These are phyloP conservation scores for Saturnispora halmiae DNA, from an alignment of 805 yeast species.

Conservation along the genomic window DNA sequence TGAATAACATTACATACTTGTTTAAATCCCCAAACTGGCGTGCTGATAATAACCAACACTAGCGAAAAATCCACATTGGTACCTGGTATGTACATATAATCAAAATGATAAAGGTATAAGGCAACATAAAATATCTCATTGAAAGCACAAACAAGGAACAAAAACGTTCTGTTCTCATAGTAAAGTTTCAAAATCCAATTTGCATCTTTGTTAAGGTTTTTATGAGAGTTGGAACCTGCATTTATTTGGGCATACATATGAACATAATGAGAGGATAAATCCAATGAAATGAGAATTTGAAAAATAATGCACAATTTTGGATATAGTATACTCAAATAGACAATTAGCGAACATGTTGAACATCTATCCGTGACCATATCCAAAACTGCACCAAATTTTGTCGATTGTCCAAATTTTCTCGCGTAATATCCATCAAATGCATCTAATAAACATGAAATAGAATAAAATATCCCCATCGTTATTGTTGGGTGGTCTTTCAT, in stretches of 20 bases:
- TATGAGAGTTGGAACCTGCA: slow-evolving; percentile 75
- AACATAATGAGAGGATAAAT: slow-evolving; percentile 91
- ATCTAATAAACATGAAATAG: slow-evolving; percentile 83
- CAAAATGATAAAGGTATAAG: slow-evolving; percentile 66
- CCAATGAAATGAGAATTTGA: slow-evolving; percentile 79
- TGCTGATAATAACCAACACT: slow-evolving; percentile 40
- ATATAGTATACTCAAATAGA: slow-evolving; percentile 72
- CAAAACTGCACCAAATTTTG: slow-evolving; percentile 89
- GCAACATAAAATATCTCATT: slow-evolving; percentile 93
- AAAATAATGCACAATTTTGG: slow-evolving; percentile 62
- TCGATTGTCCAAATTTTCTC: slow-evolving; percentile 76
- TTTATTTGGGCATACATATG: slow-evolving; percentile 94
- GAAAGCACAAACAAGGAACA: slow-evolving; percentile 84
- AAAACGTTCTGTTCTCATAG: slow-evolving; percentile 75
- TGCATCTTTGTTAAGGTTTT: slow-evolving; percentile 62
- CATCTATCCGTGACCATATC: slow-evolving; percentile 99
- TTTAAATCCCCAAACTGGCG: slow-evolving; percentile 86
- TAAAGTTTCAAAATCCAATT: slow-evolving; percentile 72
- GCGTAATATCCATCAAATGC: slow-evolving; percentile 98
- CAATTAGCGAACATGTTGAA: slow-evolving; percentile 88
- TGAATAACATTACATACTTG: slow-evolving; percentile 87
- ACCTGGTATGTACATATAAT: slow-evolving; percentile 34
- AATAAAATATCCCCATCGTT: slow-evolving; percentile 64
- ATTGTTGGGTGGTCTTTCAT: slow-evolving; percentile 79
- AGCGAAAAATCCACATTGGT: slow-evolving; percentile 26